Base-by-base conservation (phyloP, 2,329 filamentous ascomycete species). In the Botrytis fabae region DNA sequence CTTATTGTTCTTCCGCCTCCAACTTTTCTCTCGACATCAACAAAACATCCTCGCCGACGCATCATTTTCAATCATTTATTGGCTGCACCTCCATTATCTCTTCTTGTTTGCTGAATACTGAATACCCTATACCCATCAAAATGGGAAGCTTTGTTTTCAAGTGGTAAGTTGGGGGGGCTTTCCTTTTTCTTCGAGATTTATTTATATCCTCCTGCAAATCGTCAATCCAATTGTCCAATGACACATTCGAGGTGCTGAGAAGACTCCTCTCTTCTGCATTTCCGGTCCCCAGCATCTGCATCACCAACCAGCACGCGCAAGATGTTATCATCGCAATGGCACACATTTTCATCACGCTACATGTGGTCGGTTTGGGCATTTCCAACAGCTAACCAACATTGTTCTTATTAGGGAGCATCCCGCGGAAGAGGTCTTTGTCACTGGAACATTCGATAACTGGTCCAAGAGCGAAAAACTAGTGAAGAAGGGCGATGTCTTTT, bases 371-470 rank as follows among this genome's bases (percentile, higher is more conserved):
- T 20, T 48, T 68, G 38, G 35, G n/a, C 6, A 8, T 38, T 38
- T 59, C 42, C 42, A 32, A 32, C 32, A 9, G 64, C 71, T 73
- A 28, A 73, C 64, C 62, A 59, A 14, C 5, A 8, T 44, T 14
- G 8, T 61, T 59, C 32, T 78, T 84, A 98, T 78, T 84, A 98
- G 95, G 95, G 90, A 92, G 81, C 91, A 96, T 82, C 86, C 90
- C 79, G 95, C 90, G 79, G 93, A 93, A 81, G 88, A 91, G 78
- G 95, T 98, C 82, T 95, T 92, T 83, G 96, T 98, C 79, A 98
- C 95, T 59, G 96, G 96, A 81, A 95, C 93, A 76, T 98, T 98
- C 82, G 95, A 98, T 84, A 88, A 93, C 85, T 99, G 96, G 96
- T 88, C 88, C 78, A 95, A 96, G 86, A 94, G 90, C 73, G 89